Conservation (phyloP, 768 basidiomycete species). For the Tremella fuciformis region DNA sequence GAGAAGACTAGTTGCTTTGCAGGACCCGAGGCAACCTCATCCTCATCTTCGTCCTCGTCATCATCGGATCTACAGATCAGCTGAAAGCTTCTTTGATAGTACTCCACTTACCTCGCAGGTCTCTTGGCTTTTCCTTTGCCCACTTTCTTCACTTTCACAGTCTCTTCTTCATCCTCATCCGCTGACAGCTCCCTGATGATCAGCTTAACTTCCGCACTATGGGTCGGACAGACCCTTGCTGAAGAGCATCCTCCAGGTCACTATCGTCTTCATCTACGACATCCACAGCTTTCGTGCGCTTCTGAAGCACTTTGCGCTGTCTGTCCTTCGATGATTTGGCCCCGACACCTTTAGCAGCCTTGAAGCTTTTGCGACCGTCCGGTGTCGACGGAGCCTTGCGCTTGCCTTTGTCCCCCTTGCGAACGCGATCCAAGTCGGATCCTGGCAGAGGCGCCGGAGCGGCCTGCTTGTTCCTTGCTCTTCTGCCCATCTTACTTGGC, state of each 20-base stretch:
- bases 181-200: constrained; percentile 38
- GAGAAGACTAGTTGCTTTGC: constrained; percentile 43
- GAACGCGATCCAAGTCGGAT: constrained; percentile 24
- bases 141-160: constrained; percentile 42
- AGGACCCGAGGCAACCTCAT: constrained; percentile 32
- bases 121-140: constrained; percentile 26
- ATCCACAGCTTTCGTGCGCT: constrained; percentile 37
- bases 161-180: constrained; percentile 43
- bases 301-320: constrained; percentile 12
- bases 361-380: constrained; percentile 27
- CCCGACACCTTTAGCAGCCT: constrained; percentile 24
- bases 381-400: constrained; percentile 31
- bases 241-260: constrained; percentile 45
- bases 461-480: constrained; percentile 49
- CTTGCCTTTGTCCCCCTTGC: constrained; percentile 36
- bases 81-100: not conserved
- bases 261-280: constrained; percentile 41
- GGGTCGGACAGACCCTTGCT: constrained; percentile 32
- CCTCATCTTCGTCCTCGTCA: constrained; percentile 21
- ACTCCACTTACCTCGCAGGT: constrained; percentile 24
- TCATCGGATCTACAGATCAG: not conserved
- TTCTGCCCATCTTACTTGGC: constrained; percentile 41
- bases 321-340: constrained; percentile 18
- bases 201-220: constrained; percentile 7
- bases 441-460: constrained; percentile 41